phyloP scores from a whole-genome alignment of 73 alveolate genomes.

The Stentor roeselii region DNA sequence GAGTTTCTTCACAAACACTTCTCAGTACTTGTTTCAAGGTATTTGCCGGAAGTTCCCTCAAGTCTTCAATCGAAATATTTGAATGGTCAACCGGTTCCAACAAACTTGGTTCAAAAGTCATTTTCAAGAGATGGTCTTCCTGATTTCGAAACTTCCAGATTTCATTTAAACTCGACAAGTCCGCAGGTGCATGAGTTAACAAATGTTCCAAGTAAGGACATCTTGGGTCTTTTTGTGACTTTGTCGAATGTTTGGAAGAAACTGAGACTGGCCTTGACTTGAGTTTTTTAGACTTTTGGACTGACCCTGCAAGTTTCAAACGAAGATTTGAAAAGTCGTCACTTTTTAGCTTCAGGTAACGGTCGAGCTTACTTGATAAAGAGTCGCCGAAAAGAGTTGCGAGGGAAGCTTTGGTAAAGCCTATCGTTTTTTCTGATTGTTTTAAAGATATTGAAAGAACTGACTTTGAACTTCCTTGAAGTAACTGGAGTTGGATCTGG shows the following conservation, averaged over 20 bases:
- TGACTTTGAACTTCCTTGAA: neutral
- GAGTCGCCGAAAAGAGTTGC: neutral
- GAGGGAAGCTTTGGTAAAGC: neutral
- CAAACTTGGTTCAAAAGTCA: slow-evolving; percentile 17
- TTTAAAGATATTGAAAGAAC: neutral
- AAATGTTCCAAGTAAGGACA: slow-evolving; percentile 2
- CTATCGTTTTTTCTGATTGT: neutral
- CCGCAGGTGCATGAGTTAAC: neutral
- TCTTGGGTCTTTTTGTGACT: neutral
- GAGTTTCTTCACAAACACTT: slow-evolving; percentile 6
- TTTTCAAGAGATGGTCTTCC: neutral
- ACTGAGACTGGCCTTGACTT: neutral
- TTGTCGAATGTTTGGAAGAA: neutral
- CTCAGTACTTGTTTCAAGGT: neutral
- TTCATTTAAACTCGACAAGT: neutral
- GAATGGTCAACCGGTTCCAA: too few species aligned
- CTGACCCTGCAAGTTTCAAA: neutral
- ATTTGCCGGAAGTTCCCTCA: neutral
- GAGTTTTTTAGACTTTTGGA: neutral
- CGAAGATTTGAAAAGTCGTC: neutral
- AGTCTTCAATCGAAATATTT: neutral
- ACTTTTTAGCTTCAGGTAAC: neutral
- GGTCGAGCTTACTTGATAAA: neutral
- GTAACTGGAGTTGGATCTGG: neutral
- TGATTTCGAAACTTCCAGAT: neutral